Evolutionary conservation across 139 green algal species (phyloP), one percentile per base, ranked within the genome.

Genomic region (Trebouxia sp.): DNA sequence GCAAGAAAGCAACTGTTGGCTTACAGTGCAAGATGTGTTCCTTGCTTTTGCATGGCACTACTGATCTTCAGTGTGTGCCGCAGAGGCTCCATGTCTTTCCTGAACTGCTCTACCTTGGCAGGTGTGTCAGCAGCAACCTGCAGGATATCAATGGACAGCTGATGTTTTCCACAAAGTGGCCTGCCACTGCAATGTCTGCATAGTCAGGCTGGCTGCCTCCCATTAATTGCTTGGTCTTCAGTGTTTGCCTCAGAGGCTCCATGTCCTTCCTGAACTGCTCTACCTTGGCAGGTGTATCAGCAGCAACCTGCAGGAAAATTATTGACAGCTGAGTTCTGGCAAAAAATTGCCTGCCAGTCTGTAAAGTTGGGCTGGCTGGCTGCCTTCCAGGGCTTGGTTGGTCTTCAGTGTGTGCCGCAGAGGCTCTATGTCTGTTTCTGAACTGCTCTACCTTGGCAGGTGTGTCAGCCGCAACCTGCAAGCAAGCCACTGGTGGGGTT

Each of bases 151-250:
- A n/a, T 14, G 14, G n/a, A 58, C 15, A 58, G 48, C 48, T 58
- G 48, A 58, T 5, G 1, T 30, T 74, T 26, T 45, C 28, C 65
- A 47, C 11, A 45, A 42, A 47, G 35, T 47, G 5, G 7, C 28
- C 65, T 32, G 28, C 28, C 28, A 42, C 66, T 38, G 38, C 20
- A 37, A 76, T 48, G 41, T 76, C 66, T 48, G 66, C 66, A 76
- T 76, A 76, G 38, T 76, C 38, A 28, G 24, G 17, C 3, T 37
- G 15, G 3, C 32, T 37, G 38, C 66, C 66, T 6, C 66, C 66
- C 6, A 76, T 37, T 5, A 26, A 76, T 32, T 53, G 28, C 6
- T 48, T 48, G 41, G 17, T 37, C 9, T 53, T 76, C 39, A 76
- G 38, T 6, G 66, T 76, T 20, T 76, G 38, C 39, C 66, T 32